These are phyloP conservation scores for Macrocybe gigantea DNA, from an alignment of 768 basidiomycete species.

Conservation along the genomic window DNA sequence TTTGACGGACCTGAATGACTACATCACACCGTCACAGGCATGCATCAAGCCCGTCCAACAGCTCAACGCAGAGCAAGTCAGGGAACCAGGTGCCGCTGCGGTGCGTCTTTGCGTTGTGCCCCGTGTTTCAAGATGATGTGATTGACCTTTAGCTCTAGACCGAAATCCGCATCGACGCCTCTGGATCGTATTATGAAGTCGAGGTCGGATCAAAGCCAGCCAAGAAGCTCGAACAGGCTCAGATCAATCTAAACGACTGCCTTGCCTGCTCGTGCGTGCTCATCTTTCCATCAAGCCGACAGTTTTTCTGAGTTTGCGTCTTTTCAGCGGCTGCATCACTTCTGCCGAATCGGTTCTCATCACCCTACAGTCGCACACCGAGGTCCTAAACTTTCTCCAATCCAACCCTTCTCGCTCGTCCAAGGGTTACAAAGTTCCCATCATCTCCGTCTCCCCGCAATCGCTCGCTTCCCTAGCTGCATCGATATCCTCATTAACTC, in stretches of 20 bases:
- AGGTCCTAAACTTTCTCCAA: constrained; percentile 78
- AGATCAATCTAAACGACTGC: constrained; percentile 96
- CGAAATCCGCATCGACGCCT: constrained; percentile 84
- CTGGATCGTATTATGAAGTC: constrained; percentile 87
- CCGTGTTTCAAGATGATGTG: background rate
- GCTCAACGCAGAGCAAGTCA: constrained; percentile 24
- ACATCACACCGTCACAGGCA: constrained; percentile 91
- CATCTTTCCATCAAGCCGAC: background rate
- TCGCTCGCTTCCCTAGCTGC: constrained; percentile 79
- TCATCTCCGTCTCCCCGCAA: constrained; percentile 89
- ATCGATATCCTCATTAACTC: constrained; percentile 20
- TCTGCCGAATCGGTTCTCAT: constrained; percentile 97
- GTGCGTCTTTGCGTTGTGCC: constrained; percentile 17
- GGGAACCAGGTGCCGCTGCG: constrained; percentile 28
- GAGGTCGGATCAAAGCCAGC: constrained; percentile 19
- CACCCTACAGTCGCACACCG: constrained; percentile 89
- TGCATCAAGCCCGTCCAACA: constrained; percentile 92
- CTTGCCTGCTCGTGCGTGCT: constrained; percentile 86
- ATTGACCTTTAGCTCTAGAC: constrained; percentile 46
- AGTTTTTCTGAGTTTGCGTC: background rate
- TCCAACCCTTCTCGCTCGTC: constrained; percentile 32
- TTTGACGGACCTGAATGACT: constrained; percentile 93
- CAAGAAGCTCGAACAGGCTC: constrained; percentile 83
- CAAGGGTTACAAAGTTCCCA: constrained; percentile 43
- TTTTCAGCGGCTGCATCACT: constrained; percentile 87